Conservation (phyloP, 345 rosid genomes). For the Hibiscus trionum region DNA sequence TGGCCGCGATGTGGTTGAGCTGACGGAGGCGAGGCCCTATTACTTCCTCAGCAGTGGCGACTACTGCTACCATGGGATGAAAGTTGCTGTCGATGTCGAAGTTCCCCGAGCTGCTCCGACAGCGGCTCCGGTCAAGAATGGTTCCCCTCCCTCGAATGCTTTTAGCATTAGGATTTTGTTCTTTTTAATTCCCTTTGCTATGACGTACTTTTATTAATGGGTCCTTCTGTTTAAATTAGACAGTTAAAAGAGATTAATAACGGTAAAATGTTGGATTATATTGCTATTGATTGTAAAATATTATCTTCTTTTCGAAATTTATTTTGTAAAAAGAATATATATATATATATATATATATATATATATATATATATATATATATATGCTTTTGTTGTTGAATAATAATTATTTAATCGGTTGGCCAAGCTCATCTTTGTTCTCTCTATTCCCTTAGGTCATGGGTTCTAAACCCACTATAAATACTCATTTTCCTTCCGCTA, state of each 20-base stretch:
- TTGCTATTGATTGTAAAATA: too few relatives aligned
- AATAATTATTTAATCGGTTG: too few relatives aligned
- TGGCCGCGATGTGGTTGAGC: constrained; percentile 50
- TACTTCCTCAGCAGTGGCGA: constrained; percentile 49
- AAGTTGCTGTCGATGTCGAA: constrained; percentile 28
- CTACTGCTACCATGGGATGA: constrained; percentile 61
- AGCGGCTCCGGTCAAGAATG: constrained; percentile 5
- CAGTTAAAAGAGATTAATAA: neutral
- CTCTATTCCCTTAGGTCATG: too few relatives aligned
- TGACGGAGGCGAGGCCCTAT: constrained; percentile 39
- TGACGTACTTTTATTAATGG: neutral
- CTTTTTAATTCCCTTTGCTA: neutral
- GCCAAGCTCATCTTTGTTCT: too few relatives aligned
- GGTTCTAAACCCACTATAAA: too few relatives aligned
- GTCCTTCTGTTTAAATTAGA: neutral
- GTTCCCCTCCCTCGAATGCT: neutral
- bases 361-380: too few relatives aligned
- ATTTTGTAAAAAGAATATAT: too few relatives aligned
- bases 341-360: too few relatives aligned
- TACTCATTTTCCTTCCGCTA: too few relatives aligned
- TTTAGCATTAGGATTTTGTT: neutral
- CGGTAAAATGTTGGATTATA: neutral
- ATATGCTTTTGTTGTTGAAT: too few relatives aligned
- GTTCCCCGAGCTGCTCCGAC: constrained; percentile 8
- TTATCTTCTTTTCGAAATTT: neutral